Conservation (phyloP, 768 basidiomycete genomes). For the Trametes elegans region DNA sequence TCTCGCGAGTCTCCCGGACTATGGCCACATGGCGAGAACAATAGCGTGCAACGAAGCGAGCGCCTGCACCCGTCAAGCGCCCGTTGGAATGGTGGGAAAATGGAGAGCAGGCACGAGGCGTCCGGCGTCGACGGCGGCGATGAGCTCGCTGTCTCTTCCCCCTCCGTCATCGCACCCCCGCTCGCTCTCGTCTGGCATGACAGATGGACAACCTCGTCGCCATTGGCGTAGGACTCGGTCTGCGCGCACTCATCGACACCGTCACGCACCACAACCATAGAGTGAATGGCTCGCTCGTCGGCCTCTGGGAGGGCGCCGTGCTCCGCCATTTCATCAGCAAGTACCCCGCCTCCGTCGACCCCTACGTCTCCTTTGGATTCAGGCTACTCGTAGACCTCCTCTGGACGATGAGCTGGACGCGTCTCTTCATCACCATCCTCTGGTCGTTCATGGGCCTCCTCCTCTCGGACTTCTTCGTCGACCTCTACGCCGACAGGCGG, state of each 20-base stretch:
- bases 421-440: constrained; percentile 46
- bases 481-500: constrained; percentile 43
- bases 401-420: constrained; percentile 53
- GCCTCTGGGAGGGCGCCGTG: constrained; percentile 78
- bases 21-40: not conserved
- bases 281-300: constrained; percentile 63
- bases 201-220: constrained; percentile 69
- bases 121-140: not conserved
- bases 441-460: constrained; percentile 56
- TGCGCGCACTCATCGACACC: constrained; percentile 60
- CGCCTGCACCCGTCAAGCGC: not conserved
- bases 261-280: constrained; percentile 49
- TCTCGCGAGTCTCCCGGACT: too few relatives aligned
- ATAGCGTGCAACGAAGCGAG: not conserved
- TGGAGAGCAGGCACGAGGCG: constrained; percentile 8
- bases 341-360: constrained; percentile 62
- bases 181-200: constrained; percentile 16
- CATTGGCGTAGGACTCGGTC: constrained; percentile 62
- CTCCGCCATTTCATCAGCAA: constrained; percentile 70
- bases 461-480: constrained; percentile 49
- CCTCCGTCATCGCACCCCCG: not conserved
- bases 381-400: constrained; percentile 73
- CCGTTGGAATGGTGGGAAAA: not conserved
- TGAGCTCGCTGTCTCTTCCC: constrained; percentile 1
- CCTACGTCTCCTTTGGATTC: constrained; percentile 64